Evolutionary conservation across 306 rosid genomes (phyloP), one percentile per base, ranked within the genome.

Genomic region (Quercus variabilis): DNA sequence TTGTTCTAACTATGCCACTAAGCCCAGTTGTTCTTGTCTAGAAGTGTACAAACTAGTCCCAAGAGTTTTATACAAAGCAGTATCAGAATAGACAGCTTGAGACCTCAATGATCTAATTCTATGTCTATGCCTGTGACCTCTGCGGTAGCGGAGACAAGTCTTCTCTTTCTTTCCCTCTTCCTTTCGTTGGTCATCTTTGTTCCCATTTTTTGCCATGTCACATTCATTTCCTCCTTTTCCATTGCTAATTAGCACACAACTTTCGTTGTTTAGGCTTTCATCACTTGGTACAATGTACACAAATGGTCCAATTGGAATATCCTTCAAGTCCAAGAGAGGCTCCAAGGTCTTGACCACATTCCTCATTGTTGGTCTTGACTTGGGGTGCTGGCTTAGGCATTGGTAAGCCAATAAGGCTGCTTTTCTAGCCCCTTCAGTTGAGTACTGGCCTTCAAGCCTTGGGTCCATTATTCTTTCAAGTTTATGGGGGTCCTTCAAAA

Each of bases 391-490:
- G 76, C 89, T 90, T 1, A 96, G 84, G 79, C 99, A 93, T 41
- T 88, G 96, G 26, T 96, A 78, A 49, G 98, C 88, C 87, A 96
- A 79, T 26, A 83, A 13, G 58, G 96, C 97, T 1, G 87, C 74
- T 55, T 86, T 93, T 63, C 82, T 88, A 12, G 91, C 91, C 52
- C 97, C 98, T 90, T 88, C 88, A 0, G 49, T 28, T 0, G 99
- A 96, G 87, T 83, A 93, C 69, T 90, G 93, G 38, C 91, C 96
- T 65, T 96, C 94, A 3, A 96, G 88, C 76, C 93, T 89, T 23
- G 91, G 87, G 84, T 93, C 99, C 71, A 96, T 93, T 76, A 91
- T 78, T 30, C 91, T 89, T 20, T 89, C 94, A 1, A 96, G 88
- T 76, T 88, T 91, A 6, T 84, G 71, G 5, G 89, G 26, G 41